phyloP scores from a whole-genome alignment of 2,329 filamentous ascomycete species.

The Fusarium nodosum region DNA sequence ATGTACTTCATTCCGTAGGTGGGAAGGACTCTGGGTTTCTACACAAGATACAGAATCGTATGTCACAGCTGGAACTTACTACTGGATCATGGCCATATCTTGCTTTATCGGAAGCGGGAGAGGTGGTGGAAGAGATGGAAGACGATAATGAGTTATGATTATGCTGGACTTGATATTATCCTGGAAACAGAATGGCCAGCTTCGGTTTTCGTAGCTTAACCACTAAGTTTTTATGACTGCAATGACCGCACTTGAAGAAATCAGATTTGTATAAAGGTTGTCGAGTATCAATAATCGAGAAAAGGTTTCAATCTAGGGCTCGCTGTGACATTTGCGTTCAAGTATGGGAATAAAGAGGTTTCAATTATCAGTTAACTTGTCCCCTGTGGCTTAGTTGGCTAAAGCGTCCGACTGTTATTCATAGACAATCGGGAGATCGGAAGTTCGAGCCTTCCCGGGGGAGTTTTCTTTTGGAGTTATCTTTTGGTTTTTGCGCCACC shows the following conservation, averaged over 20 bases:
- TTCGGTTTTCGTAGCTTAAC: too few species aligned
- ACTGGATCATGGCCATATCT: conserved; percentile 37
- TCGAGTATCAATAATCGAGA: not conserved
- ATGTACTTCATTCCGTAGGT: conserved; percentile 44
- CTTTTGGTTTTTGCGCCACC: not conserved
- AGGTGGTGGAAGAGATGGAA: conserved; percentile 8
- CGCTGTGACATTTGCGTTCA: rapidly evolving
- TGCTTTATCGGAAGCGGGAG: conserved; percentile 4
- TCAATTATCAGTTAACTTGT: conserved; percentile 1
- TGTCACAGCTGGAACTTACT: conserved; percentile 36
- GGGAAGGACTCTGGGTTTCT: conserved; percentile 41
- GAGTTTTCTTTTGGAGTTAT: conserved; percentile 32
- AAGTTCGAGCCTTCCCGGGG: conserved; percentile 52
- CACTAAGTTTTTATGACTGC: rapidly evolving
- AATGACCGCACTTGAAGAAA: not conserved
- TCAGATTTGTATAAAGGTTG: not conserved
- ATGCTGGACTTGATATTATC: not conserved
- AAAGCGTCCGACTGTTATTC: conserved; percentile 48
- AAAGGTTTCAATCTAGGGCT: not conserved
- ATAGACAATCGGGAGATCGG: conserved; percentile 51
- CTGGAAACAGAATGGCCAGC: not conserved
- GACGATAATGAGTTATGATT: conserved; percentile 5
- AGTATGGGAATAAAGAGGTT: rapidly evolving
- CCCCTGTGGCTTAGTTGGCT: conserved; percentile 48
- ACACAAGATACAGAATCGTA: conserved; percentile 35